Evolutionary conservation across 306 rosid genomes (phyloP).

Genomic region (Acmispon strigosus): DNA sequence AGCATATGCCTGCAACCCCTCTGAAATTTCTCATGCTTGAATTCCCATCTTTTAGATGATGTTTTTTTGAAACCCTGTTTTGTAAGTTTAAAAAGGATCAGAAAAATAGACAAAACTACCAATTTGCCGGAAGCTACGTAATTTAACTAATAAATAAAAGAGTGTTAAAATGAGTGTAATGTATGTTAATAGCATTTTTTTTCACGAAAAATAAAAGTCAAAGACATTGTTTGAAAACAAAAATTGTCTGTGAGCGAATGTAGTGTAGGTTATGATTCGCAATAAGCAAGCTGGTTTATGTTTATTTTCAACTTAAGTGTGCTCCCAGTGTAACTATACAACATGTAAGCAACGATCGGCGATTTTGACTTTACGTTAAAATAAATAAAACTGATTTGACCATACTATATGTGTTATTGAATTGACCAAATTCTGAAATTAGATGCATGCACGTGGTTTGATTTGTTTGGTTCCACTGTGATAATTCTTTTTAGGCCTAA

Average conservation of each 20-base stretch:
- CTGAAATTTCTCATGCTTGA: slow-evolving; percentile 79
- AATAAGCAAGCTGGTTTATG: not conserved
- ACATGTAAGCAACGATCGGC: not conserved
- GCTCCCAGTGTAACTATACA: not conserved
- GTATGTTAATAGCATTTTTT: no score
- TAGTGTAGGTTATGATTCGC: not conserved
- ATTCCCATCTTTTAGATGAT: slow-evolving; percentile 78
- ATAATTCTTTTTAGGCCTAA: not conserved
- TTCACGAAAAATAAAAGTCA: no score
- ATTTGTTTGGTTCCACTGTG: not conserved
- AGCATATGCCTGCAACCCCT: slow-evolving; percentile 51
- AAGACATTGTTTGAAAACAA: not conserved
- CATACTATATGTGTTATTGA: not conserved
- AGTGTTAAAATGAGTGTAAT: no score
- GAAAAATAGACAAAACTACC: no score
- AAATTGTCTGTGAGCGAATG: not conserved
- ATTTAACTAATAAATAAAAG: no score
- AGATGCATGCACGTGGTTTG: slow-evolving; percentile 11
- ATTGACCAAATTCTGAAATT: not conserved
- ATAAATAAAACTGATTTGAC: slow-evolving; percentile 23
- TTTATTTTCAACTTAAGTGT: slow-evolving; percentile 20
- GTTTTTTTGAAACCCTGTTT: slow-evolving; percentile 75
- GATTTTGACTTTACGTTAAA: slow-evolving; percentile 23
- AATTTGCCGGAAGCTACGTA: no score
- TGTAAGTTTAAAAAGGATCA: not conserved